These are phyloP conservation scores for Waltergamsia citrina DNA, from an alignment of 2,329 filamentous ascomycete genomes.

Conservation along the genomic window DNA sequence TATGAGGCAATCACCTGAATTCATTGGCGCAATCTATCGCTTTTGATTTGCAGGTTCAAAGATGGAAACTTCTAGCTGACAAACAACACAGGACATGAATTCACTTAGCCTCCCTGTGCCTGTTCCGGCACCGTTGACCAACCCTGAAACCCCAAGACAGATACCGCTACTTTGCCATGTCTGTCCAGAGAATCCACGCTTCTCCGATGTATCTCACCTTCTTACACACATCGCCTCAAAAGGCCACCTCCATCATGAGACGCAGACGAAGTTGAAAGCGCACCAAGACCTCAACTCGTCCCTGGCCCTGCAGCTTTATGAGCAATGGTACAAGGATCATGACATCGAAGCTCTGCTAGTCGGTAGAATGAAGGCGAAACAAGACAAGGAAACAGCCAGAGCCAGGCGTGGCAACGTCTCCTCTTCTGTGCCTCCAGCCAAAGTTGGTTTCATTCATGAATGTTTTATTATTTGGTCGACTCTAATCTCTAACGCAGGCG, in stretches of 20 bases:
- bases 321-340: slow-evolving; percentile 68
- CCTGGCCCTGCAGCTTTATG: slow-evolving; percentile 55
- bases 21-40: too few relatives aligned
- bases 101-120: too few relatives aligned
- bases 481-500: slow-evolving; percentile 9
- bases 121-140: too few relatives aligned
- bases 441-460: slow-evolving; percentile 8
- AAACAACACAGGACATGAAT: slow-evolving; percentile 25
- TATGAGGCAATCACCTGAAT: too few relatives aligned
- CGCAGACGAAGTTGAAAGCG: slow-evolving; percentile 68
- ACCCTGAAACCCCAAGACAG: slow-evolving; percentile 13
- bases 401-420: slow-evolving; percentile 29
- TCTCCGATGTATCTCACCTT: slow-evolving; percentile 86
- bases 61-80: too few relatives aligned
- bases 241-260: slow-evolving; percentile 77
- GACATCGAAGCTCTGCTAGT: slow-evolving; percentile 65
- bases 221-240: slow-evolving; percentile 91
- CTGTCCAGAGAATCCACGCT: slow-evolving; percentile 69
- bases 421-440: slow-evolving; percentile 9
- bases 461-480: not conserved
- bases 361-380: slow-evolving; percentile 68
- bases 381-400: slow-evolving; percentile 52
- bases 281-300: slow-evolving; percentile 58
- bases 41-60: too few relatives aligned
- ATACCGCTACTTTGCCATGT: slow-evolving; percentile 74